Base-by-base conservation (phyloP, 1,284 basidiomycete species). In the Tylopilus sp. region DNA sequence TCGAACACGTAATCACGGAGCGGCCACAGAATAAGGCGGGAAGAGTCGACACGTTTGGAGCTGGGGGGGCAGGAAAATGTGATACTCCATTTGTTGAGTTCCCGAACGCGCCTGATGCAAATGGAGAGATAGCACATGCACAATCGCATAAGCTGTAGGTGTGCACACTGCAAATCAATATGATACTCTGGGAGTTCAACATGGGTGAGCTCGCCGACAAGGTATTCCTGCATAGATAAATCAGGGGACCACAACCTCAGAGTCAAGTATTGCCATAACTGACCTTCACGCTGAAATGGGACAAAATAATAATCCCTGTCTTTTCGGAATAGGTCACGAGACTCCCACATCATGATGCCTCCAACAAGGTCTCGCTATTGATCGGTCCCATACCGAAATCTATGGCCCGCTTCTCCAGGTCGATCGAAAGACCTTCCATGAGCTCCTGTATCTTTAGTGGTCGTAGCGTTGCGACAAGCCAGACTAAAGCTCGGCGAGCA, bases 401-500 rank as follows among this genome's bases (percentile, higher is more conserved):
- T 5, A 72, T 0, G 0, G 18, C n/a, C 39, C 36, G 55, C 3
- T 0, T 38, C 0, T 2, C 7, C 15, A 49, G 29, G 6, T 70
- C 60, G 6, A 69, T 51, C 0, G 62, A 58, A 2, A 70, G 57
- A 7, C 18, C 36, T 15, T 72, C 71, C 7, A 65, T 44, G 6
- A 72, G 39, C 12, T 73, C 58, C 32, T 22, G 52, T 22, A 73
- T 24, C 2, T n/a, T 12, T 9, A 71, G 7, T 1, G 69, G 69
- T 4, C 2, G 1, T 26, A 70, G 39, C 0, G 61, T 53, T 18
- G 55, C 54, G 6, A 71, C 39, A 0, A 71, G 61, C 69, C 71
- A 70, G 4, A 38, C 15, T 15, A 70, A 19, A 4, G 62, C 54
- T 12, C 53, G 53, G 6, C 29, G 58, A 4, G 32, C 65, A 6